Evolutionary conservation across 805 yeast species (phyloP), one percentile per base, ranked within the genome.

Genomic region (Kodamaea neixiangensis): DNA sequence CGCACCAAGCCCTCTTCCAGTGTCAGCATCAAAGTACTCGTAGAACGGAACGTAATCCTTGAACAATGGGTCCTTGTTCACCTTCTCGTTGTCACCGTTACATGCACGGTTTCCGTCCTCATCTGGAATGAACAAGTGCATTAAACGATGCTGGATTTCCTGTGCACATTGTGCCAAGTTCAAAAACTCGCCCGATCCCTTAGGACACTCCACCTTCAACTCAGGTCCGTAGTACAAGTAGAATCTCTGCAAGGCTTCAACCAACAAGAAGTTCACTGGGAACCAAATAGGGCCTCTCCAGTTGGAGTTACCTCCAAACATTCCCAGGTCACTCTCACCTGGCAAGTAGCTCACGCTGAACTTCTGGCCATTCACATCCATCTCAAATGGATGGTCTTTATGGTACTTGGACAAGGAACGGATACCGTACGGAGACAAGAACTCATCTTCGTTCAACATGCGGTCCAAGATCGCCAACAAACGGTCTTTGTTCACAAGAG

Each of bases 261-360:
- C 89, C 37, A 91, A 72, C 54, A 91, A 73, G 67, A 91, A 91
- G 62, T 87, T 91, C 10, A 89, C 89, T 17, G 97, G 96, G 77
- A 91, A 90, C 97, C 97, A 91, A 58, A 91, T 90, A 13, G 97
- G 97, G 2, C 97, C 97, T 67, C 97, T 80, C 97, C 97, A 91
- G 69, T 91, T 91, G 18, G 97, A 90, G 67, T 91, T 91, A 52
- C 97, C 97, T 46, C 97, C 97, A 77, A 91, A 91, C 81, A 92
- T 81, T 4, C 96, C 96, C 5, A 96, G 86, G 64, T 89, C 93
- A 22, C 96, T 87, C 63, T 89, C 96, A 25, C 96, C 97, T 4
- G 96, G 86, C 48, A 89, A 78, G 67, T 90, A 89, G 52, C 80
- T 79, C 29, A 89, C 92, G 42, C 76, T 72, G 68, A 85, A 91